Evolutionary conservation across 2,329 filamentous ascomycete genomes (phyloP), one percentile per base, ranked within the genome.

Genomic region (Aspergillus ochraceoroseus): DNA sequence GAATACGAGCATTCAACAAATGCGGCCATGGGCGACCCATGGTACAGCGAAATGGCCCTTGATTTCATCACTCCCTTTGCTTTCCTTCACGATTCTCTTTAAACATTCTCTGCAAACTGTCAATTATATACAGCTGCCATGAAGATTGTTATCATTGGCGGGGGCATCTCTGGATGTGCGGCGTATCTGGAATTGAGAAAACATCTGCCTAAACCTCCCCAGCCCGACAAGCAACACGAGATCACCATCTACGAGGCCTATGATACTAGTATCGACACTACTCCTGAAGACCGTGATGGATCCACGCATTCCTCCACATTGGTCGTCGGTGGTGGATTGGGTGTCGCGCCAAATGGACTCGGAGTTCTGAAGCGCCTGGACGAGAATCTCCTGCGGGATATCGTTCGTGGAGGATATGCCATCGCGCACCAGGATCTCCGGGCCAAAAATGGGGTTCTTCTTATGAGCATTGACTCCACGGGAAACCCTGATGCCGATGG

Each of bases 61-160:
- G 7, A 7, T n/a, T 14, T 28, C 26, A 14, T 14, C 8, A 17
- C 9, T n/a, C 2, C 15, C 13, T 14, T 19, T 31, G 13, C 15
- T 31, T 18, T 13, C 11, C 11, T 5, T 9, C 26, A 3, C 7
- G n/a, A n/a, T n/a, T n/a, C n/a, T n/a, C n/a, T n/a, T n/a, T n/a
- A n/a, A n/a, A n/a, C n/a, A n/a, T n/a, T n/a, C n/a, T n/a, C n/a
- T n/a, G n/a, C n/a, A n/a, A n/a, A n/a, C n/a, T n/a, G n/a, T n/a
- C n/a, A n/a, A n/a, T n/a, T n/a, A n/a, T n/a, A n/a, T n/a, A n/a
- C n/a, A n/a, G n/a, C n/a, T n/a, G n/a, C 19, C 4, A 68, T 69
- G 66, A 68, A 66, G 43, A 66, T 70, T 25, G 54, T 62, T 14
- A 68, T 71, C 9, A 53, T 70, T 25, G 68, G 68, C n/a, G 67